A percentile compares a stretch with the other conserved stretches of the same genome.
Evolutionary conservation across 441 rosid species (phyloP).

Genomic region (Erodium moschatum): DNA sequence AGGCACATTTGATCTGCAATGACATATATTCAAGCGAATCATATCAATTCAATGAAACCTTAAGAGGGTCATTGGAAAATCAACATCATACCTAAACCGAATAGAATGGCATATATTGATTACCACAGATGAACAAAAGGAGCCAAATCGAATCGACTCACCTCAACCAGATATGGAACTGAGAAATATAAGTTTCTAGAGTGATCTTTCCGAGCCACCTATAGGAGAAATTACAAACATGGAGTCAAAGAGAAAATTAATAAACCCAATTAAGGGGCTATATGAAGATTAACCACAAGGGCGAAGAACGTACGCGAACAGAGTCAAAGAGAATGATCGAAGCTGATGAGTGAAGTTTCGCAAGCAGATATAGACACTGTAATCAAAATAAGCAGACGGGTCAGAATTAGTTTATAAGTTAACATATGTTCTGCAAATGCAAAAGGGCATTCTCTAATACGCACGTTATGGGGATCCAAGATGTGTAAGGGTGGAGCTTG

Average conservation of each 20-base stretch:
- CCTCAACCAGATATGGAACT: slow-evolving; percentile 99
- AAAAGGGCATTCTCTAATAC: slow-evolving; percentile 26
- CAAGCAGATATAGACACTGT: slow-evolving; percentile 87
- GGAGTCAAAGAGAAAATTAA: too few species aligned
- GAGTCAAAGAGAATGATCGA: slow-evolving; percentile 61
- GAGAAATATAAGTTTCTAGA: slow-evolving; percentile 90
- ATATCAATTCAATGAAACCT: background rate
- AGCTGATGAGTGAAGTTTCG: slow-evolving; percentile 81
- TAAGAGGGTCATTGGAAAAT: background rate
- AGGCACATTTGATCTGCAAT: slow-evolving; percentile 63
- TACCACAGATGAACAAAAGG: background rate
- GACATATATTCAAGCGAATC: slow-evolving; percentile 11
- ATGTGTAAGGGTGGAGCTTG: slow-evolving; percentile 92
- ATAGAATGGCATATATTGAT: too few species aligned
- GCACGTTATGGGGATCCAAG: slow-evolving; percentile 97
- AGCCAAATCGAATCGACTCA: slow-evolving; percentile 23
- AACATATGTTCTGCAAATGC: slow-evolving; percentile 8
- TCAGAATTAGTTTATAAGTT: slow-evolving; percentile 1
- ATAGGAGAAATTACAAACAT: background rate
- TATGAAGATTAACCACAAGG: slow-evolving; percentile 3
- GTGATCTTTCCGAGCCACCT: slow-evolving; percentile 99
- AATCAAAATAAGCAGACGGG: slow-evolving; percentile 23
- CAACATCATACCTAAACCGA: background rate
- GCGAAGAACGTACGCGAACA: slow-evolving; percentile 63
- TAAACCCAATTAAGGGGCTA: background rate